Percentiles rank a stretch among this genome's conserved stretches.
Conservation (phyloP, 371 early-diverging fungal species). For the Mortierella sp. region DNA sequence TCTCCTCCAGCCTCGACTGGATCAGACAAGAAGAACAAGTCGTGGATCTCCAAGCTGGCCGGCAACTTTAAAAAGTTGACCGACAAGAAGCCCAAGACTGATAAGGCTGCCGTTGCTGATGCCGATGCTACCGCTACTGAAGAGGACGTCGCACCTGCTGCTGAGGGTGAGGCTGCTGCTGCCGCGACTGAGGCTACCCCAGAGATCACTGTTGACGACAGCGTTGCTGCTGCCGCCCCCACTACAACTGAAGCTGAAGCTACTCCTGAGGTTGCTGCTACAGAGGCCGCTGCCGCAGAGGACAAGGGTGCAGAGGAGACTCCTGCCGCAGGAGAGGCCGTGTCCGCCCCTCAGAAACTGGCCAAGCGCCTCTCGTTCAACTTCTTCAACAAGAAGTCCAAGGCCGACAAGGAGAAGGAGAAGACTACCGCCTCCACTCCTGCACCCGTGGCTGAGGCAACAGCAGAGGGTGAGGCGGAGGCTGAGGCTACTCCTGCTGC, state of each 20-base stretch:
- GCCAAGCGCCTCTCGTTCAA: conserved; percentile 52
- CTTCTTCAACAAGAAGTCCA: conserved; percentile 49
- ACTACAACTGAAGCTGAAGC: background rate
- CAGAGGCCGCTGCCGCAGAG: conserved; percentile 9
- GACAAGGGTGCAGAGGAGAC: conserved; percentile 21
- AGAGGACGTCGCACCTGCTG: conserved; percentile 18
- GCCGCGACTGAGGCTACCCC: conserved; percentile 14
- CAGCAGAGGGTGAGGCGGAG: conserved; percentile 27
- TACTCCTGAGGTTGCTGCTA: background rate
- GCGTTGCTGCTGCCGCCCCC: background rate
- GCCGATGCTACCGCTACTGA: conserved; percentile 21
- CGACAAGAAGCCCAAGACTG: conserved; percentile 55
- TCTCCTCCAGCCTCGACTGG: conserved; percentile 15
- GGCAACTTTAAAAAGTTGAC: conserved; percentile 49
- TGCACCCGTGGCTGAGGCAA: conserved; percentile 24
- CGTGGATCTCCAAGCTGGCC: conserved; percentile 51
- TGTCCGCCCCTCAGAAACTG: conserved; percentile 15
- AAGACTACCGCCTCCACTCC: conserved; percentile 22
- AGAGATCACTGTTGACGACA: too few relatives aligned
- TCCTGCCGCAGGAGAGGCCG: conserved; percentile 14
- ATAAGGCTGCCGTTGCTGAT: conserved; percentile 30
- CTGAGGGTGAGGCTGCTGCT: conserved; percentile 5
- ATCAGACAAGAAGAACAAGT: conserved; percentile 50
- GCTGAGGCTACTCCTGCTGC: conserved; percentile 21
- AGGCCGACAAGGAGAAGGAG: conserved; percentile 43